Evolutionary conservation across 2,329 filamentous ascomycete genomes (phyloP), one percentile per base, ranked within the genome.

Genomic region (Paraphoma sp.): DNA sequence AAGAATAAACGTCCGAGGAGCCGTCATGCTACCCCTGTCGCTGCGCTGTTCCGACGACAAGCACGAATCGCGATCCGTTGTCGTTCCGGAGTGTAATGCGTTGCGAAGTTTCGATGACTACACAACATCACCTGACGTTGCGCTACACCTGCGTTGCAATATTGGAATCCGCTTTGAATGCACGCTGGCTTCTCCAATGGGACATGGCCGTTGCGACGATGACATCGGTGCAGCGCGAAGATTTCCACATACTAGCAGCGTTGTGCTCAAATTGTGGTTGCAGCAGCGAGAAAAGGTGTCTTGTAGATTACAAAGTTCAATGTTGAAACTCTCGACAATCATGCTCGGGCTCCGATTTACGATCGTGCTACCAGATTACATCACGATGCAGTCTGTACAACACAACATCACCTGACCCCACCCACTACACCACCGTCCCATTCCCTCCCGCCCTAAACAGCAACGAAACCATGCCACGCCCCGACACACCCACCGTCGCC

Each of bases 381-480:
- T 23, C 23, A 23, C 23, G 23, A 23, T 23, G 23, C 23, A 23
- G 23, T 23, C 23, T 23, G 23, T 23, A 7, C 23, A 23, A 23
- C 33, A 36, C 33, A 36, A 36, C 14, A 14, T 36, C 33, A 36
- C 10, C 10, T 36, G 33, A 36, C 33, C 10, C 14, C 14, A 6
- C 33, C 23, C 23, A 14, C 33, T 36, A 36, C 6, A 44, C 54
- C 1, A 42, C 29, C 18, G 51, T 56, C 40, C 16, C 51, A 56
- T 57, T 54, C 31, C 36, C 63, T 17, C 54, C 42, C 6, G 51
- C 53, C 30, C 46, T 55, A 29, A 69, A 51, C 48, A 73, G 51
- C 48, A 73, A 71, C 18, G 62, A 70, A 33, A 71, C 68, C 67
- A 72, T 70, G 3, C 63, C 69, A 14, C 69, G 60, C 11, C 56